Conservation (phyloP, 2,329 filamentous ascomycete genomes). For the Trichophyton mentagrophytes region DNA sequence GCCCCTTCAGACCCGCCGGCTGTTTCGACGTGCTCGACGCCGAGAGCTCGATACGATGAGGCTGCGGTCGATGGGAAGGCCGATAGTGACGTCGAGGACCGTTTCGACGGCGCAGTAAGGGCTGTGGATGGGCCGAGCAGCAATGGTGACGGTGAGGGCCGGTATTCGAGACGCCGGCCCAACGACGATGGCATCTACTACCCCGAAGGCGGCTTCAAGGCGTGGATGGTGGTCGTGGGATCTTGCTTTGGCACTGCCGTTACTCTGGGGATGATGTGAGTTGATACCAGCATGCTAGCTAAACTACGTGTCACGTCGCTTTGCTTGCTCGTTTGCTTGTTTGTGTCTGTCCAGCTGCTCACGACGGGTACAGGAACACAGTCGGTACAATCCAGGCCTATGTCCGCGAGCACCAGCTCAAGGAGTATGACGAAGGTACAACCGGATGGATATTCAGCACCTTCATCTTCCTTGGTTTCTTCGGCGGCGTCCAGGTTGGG, state of each 20-base stretch:
- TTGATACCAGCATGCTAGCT: not conserved
- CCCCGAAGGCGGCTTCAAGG: constrained; percentile 32
- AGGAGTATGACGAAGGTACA: constrained; percentile 14
- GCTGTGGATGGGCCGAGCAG: not conserved
- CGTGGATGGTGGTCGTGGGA: constrained; percentile 34
- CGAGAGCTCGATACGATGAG: not conserved
- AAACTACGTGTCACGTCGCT: no score
- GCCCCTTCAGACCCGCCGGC: not conserved
- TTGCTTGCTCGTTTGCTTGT: no score
- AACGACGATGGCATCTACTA: constrained; percentile 11
- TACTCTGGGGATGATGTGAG: constrained; percentile 27
- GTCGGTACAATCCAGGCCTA: constrained; percentile 30
- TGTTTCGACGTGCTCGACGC: not conserved
- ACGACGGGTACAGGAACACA: constrained; percentile 19
- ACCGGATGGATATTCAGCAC: constrained; percentile 33
- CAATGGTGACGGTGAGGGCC: not conserved
- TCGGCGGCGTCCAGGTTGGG: constrained; percentile 23
- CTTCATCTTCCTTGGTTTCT: constrained; percentile 30
- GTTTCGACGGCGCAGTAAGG: not conserved
- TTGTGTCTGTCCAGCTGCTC: not conserved
- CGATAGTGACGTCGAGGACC: not conserved
- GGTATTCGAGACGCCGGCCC: not conserved
- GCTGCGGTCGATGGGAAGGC: not conserved
- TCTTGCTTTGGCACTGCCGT: constrained; percentile 31
- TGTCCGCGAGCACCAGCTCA: constrained; percentile 27